Percentiles rank a stretch among this genome's conserved stretches.
Conservation (phyloP, 2,329 filamentous ascomycete genomes). For the Botrytis medusae region DNA sequence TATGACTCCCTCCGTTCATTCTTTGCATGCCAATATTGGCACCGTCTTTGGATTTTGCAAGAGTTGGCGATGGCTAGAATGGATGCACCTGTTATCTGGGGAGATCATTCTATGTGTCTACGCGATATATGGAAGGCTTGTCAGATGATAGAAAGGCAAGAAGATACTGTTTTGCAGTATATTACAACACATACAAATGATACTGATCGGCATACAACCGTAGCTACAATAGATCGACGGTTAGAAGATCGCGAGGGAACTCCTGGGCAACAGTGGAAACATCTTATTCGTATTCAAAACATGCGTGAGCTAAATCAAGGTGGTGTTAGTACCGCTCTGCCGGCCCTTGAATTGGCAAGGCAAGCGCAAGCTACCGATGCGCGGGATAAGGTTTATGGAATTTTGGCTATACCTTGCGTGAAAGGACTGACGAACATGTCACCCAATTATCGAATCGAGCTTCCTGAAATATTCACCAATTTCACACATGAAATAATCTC, state of each 20-base stretch:
- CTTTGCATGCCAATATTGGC: slow-evolving; percentile 18
- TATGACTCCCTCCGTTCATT: slow-evolving; percentile 8
- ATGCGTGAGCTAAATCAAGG: slow-evolving; percentile 6
- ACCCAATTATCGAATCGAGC: slow-evolving; percentile 11
- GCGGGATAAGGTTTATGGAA: slow-evolving; percentile 21
- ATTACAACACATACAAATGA: slow-evolving; percentile 7
- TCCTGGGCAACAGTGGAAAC: slow-evolving; percentile 20
- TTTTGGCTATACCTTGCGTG: slow-evolving; percentile 18
- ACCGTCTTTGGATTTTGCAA: slow-evolving; percentile 22
- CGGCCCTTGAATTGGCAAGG: slow-evolving; percentile 13
- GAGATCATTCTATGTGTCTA: slow-evolving; percentile 9
- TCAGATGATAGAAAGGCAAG: slow-evolving; percentile 10
- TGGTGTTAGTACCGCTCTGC: background rate
- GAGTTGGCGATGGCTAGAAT: slow-evolving; percentile 16
- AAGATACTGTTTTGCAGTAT: slow-evolving; percentile 7
- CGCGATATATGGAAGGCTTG: slow-evolving; percentile 19
- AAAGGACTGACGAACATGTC: slow-evolving; percentile 7
- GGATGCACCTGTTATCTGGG: slow-evolving; percentile 16
- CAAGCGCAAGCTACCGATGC: slow-evolving; percentile 22
- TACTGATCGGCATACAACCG: background rate
- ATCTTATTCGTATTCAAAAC: slow-evolving; percentile 19
- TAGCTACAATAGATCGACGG: slow-evolving; percentile 16
- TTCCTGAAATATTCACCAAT: slow-evolving; percentile 11
- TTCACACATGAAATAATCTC: slow-evolving; percentile 18
- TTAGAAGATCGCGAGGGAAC: slow-evolving; percentile 14